A percentile compares a stretch with the other conserved stretches of the same genome.
These are phyloP conservation scores for Termitomyces eurrhizus DNA, from an alignment of 768 basidiomycete genomes.

Conservation along the genomic window DNA sequence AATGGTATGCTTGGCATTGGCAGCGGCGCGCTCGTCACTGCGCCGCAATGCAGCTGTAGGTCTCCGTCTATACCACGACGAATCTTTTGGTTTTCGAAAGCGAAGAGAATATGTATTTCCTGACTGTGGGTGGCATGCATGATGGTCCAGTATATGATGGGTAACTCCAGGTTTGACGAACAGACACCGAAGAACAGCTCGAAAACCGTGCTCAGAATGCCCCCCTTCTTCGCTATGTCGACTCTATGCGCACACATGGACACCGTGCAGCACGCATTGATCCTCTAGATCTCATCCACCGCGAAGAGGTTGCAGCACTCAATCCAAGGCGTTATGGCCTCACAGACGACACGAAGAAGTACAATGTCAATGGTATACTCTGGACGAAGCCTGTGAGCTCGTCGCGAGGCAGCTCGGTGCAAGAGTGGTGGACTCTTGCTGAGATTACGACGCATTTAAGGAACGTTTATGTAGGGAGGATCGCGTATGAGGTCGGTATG, in stretches of 20 bases:
- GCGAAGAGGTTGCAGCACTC: conserved; percentile 76
- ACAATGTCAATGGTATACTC: conserved; percentile 77
- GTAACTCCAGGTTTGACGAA: background rate
- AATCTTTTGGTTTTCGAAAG: conserved; percentile 76
- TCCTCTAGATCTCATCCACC: conserved; percentile 81
- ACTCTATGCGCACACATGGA: conserved; percentile 80
- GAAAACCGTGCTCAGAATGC: conserved; percentile 70
- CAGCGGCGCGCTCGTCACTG: background rate
- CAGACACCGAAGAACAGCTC: conserved; percentile 65
- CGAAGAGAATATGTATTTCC: conserved; percentile 59
- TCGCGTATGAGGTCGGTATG: conserved; percentile 72
- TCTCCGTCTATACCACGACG: conserved; percentile 47
- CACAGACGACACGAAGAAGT: conserved; percentile 43
- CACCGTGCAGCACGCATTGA: conserved; percentile 86
- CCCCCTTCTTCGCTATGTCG: conserved; percentile 81
- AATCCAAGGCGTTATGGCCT: conserved; percentile 78
- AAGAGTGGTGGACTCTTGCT: conserved; percentile 37
- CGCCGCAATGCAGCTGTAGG: background rate
- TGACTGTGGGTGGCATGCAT: conserved; percentile 53
- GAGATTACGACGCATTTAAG: conserved; percentile 71
- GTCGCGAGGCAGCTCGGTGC: background rate
- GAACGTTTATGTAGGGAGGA: conserved; percentile 73
- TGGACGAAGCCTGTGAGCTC: conserved; percentile 50
- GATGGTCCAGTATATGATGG: background rate
- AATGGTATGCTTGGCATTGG: background rate